Percentiles rank a stretch among this genome's conserved stretches.
phyloP scores from a whole-genome alignment of 306 rosid species.

The Medicago ruthenica region DNA sequence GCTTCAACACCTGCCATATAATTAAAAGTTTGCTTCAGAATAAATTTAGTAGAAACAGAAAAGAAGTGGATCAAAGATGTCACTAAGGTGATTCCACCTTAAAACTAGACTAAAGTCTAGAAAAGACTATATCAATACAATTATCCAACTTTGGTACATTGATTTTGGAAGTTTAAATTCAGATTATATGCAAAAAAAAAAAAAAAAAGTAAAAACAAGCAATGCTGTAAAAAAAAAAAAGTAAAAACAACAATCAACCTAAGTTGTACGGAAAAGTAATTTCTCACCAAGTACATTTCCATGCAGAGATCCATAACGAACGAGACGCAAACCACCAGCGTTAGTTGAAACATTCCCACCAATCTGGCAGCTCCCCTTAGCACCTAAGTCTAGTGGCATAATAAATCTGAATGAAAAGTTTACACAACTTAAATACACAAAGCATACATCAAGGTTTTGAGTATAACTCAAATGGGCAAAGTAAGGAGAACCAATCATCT shows the following conservation, averaged over 20 bases:
- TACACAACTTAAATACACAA: slow-evolving; percentile 48
- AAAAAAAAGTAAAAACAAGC: slow-evolving; percentile 37
- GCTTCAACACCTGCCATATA: slow-evolving; percentile 79
- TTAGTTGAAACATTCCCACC: slow-evolving; percentile 98
- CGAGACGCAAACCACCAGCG: slow-evolving; percentile 96
- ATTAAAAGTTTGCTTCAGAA: slow-evolving; percentile 43
- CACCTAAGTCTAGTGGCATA: slow-evolving; percentile 99
- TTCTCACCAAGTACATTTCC: slow-evolving; percentile 87
- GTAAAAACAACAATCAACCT: neutral
- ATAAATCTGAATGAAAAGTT: slow-evolving; percentile 83
- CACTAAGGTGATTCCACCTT: slow-evolving; percentile 24
- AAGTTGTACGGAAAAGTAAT: slow-evolving; percentile 18
- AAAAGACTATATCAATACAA: slow-evolving; percentile 23
- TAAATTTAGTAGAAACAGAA: slow-evolving; percentile 26
- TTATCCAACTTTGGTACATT: slow-evolving; percentile 22
- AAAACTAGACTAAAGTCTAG: slow-evolving; percentile 38
- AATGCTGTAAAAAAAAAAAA: neutral
- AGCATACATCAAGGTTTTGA: slow-evolving; percentile 33
- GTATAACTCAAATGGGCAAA: slow-evolving; percentile 30
- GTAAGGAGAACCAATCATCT: slow-evolving; percentile 30
- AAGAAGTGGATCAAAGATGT: slow-evolving; percentile 36
- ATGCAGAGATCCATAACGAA: slow-evolving; percentile 97
- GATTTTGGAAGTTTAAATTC: slow-evolving; percentile 27
- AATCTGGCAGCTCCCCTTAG: slow-evolving; percentile 98
- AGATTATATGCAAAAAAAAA: slow-evolving; percentile 29